A percentile compares a stretch with the other conserved stretches of the same genome.
Conservation (phyloP, 2,329 filamentous ascomycete species). For the Anthostomella pinea region DNA sequence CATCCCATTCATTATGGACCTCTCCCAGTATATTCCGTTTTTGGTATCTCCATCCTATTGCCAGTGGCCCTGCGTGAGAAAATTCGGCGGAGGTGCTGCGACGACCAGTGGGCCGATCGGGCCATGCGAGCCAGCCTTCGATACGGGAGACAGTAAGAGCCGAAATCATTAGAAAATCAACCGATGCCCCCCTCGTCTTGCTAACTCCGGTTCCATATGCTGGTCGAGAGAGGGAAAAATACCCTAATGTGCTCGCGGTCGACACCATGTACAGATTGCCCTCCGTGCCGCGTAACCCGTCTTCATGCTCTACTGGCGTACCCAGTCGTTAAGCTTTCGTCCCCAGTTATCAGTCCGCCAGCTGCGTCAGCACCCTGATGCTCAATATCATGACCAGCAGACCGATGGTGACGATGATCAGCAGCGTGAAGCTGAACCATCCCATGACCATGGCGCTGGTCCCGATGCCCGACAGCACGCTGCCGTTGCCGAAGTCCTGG, state of each 20-base stretch:
- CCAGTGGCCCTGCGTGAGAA: too few relatives aligned
- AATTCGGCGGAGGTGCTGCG: too few relatives aligned
- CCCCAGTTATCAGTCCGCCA: constrained; percentile 37
- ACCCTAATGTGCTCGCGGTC: constrained; percentile 15
- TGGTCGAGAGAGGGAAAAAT: constrained; percentile 17
- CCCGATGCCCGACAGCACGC: constrained; percentile 33
- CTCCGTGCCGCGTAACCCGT: neutral
- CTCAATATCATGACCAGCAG: constrained; percentile 95
- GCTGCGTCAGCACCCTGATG: constrained; percentile 72
- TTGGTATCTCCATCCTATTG: too few relatives aligned
- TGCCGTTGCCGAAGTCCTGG: constrained; percentile 36
- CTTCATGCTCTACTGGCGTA: constrained; percentile 5
- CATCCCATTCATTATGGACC: too few relatives aligned
- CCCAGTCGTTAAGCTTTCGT: neutral
- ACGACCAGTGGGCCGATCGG: too few relatives aligned
- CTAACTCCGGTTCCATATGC: constrained; percentile 29
- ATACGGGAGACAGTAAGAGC: constrained; percentile 5
- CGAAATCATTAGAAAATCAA: constrained; percentile 17
- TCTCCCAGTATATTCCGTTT: too few relatives aligned
- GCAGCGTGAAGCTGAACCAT: constrained; percentile 91
- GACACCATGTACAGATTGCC: constrained; percentile 20
- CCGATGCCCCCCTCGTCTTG: constrained; percentile 21
- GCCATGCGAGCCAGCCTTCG: neutral
- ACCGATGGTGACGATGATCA: constrained; percentile 95
- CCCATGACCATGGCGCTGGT: constrained; percentile 94